These are phyloP conservation scores for Colletotrichum plurivorum DNA, from an alignment of 2,329 filamentous ascomycete genomes.

Conservation along the genomic window DNA sequence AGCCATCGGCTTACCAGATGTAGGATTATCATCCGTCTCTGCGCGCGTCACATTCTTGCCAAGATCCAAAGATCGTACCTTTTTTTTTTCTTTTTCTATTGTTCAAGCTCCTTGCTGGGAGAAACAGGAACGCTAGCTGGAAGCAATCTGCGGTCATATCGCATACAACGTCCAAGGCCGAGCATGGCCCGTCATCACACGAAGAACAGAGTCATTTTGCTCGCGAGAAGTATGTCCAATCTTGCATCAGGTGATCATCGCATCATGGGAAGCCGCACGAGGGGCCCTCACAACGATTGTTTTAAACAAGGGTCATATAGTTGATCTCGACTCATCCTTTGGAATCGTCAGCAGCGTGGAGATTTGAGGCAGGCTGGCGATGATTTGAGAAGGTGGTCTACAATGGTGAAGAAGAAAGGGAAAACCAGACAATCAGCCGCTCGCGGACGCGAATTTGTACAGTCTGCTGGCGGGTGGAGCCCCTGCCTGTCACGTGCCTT, in stretches of 20 bases:
- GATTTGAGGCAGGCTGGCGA: slow-evolving; percentile 51
- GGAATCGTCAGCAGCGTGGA: slow-evolving; percentile 63
- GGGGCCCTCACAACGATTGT: slow-evolving; percentile 79
- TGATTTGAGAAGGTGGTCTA: slow-evolving; percentile 63
- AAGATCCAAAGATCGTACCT: slow-evolving; percentile 27
- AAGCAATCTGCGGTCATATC: neutral
- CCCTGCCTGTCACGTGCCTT: neutral
- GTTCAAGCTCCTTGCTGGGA: neutral
- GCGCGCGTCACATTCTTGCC: neutral
- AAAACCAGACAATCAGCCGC: slow-evolving; percentile 9
- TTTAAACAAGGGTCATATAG: slow-evolving; percentile 72
- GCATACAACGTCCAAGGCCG: neutral
- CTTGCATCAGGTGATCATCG: slow-evolving; percentile 78
- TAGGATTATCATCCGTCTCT: slow-evolving; percentile 36
- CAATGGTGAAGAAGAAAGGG: slow-evolving; percentile 50
- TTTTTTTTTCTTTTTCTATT: neutral
- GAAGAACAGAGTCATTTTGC: neutral
- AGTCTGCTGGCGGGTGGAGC: slow-evolving; percentile 22
- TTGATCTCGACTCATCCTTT: slow-evolving; percentile 72
- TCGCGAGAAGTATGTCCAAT: slow-evolving; percentile 62
- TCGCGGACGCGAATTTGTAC: slow-evolving; percentile 35
- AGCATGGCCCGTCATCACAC: too few species aligned
- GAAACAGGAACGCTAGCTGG: neutral
- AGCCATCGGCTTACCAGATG: slow-evolving; percentile 43
- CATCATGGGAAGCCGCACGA: slow-evolving; percentile 74